Base-by-base conservation (phyloP, 2,329 filamentous ascomycete genomes). In the Hypoxylon sp. region DNA sequence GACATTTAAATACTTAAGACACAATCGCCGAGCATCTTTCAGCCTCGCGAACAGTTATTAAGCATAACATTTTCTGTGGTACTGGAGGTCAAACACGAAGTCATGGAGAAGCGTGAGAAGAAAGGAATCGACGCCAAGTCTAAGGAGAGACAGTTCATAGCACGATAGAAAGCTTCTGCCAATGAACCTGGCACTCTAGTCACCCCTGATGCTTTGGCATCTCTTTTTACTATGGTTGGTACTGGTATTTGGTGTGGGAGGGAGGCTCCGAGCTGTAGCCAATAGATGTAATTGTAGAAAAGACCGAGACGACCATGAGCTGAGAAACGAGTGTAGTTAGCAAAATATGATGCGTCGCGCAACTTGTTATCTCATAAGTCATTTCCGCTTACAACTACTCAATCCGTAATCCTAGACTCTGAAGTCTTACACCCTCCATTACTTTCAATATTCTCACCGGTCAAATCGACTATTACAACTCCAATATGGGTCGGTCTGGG, bases 351-450 rank as follows among this genome's bases (percentile, higher is more conserved):
- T 34, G 17, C 30, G 11, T 10, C 34, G 36, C 23, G 34, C 32
- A 32, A 13, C 25, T 32, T 30, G n/a, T 45, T 45, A 21, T 30
- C 52, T 50, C 50, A 28, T n/a, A 65, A 65, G 48, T 6, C 21
- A 34, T 50, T 60, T 32, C 62, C 62, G 62, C 57, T 49, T 65
- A 51, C 32, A 55, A 51, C 11, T 50, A 32, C 62, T 61, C 34
- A 38, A 58, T 38, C 19, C 14, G 55, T 49, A 23, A 58, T 13
- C n/a, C 30, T 48, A 49, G 43, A 6, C 19, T 58, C 41, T 23
- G n/a, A 53, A 28, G 34, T 51, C 57, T 60, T 51, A 60, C 49
- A 52, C 57, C 57, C 57, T 50, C 48, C 57, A 60, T 17, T 32
- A 34, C 23, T 52, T 41, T 23, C 32, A 49, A 58, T 34, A 36